Percentiles rank a stretch among this genome's conserved stretches.
Conservation (phyloP, 306 rosid species). For the cucumber (Cucumis sativus) region Cucumber_9930_V3 NC_026658.2:1055001-1055500, state of each 20-base stretch:
- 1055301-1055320: slow-evolving; percentile 7
- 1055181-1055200: slow-evolving; percentile 43
- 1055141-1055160: neutral
- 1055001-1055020: slow-evolving; percentile 23
- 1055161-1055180: slow-evolving; percentile 28
- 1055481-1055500: slow-evolving; percentile 62
- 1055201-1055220: slow-evolving; percentile 28
- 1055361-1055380: slow-evolving; percentile 38
- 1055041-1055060: slow-evolving; percentile 85
- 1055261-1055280: slow-evolving; percentile 72
- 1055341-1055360: slow-evolving; percentile 57
- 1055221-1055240: slow-evolving; percentile 50
- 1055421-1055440: slow-evolving; percentile 85
- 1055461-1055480: slow-evolving; percentile 91
- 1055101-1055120: slow-evolving; percentile 24
- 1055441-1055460: slow-evolving; percentile 98
- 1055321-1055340: slow-evolving; percentile 34
- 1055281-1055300: slow-evolving; percentile 20
- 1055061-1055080: slow-evolving; percentile 38
- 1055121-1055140: slow-evolving; percentile 42
- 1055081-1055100: slow-evolving; percentile 24
- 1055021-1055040: slow-evolving; percentile 89
- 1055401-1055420: slow-evolving; percentile 56
- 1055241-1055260: slow-evolving; percentile 28
- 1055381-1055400: slow-evolving; percentile 25